Conservation (phyloP, 1,139 yeast species). For the Saccharomyces hybrid region DNA sequence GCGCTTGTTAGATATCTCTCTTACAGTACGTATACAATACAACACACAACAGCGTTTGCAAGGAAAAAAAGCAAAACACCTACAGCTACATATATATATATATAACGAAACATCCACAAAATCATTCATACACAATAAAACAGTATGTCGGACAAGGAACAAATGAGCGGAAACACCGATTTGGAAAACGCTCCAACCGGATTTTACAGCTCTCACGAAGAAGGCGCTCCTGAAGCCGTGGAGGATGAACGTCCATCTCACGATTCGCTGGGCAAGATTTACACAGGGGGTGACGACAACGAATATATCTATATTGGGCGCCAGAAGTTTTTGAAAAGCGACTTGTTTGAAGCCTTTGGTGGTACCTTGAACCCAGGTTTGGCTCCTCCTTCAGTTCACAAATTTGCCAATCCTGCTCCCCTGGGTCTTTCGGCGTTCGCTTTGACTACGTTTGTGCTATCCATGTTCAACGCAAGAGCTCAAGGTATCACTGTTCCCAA, state of each 20-base stretch:
- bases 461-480: constrained; percentile 57
- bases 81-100: constrained; percentile 1
- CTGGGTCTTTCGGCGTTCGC: constrained; percentile 81
- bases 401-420: constrained; percentile 85
- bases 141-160: constrained; percentile 14
- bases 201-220: constrained; percentile 1
- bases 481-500: constrained; percentile 45
- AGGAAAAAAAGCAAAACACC: background rate
- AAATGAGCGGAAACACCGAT: constrained; percentile 10
- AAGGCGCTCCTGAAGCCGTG: background rate
- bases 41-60: background rate
- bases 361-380: constrained; percentile 50
- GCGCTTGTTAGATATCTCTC: background rate
- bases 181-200: constrained; percentile 7
- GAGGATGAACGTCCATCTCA: constrained; percentile 3
- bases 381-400: constrained; percentile 47
- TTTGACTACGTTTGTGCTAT: constrained; percentile 72
- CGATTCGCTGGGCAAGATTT: constrained; percentile 21
- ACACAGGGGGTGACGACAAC: constrained; percentile 34
- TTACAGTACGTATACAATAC: background rate
- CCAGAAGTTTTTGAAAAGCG: constrained; percentile 47
- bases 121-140: background rate
- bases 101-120: constrained; percentile 1
- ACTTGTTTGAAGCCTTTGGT: constrained; percentile 49
- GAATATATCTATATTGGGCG: constrained; percentile 54